Evolutionary conservation across 1,284 basidiomycete genomes (phyloP).

Genomic region (Lignosus rhinocerotis): DNA sequence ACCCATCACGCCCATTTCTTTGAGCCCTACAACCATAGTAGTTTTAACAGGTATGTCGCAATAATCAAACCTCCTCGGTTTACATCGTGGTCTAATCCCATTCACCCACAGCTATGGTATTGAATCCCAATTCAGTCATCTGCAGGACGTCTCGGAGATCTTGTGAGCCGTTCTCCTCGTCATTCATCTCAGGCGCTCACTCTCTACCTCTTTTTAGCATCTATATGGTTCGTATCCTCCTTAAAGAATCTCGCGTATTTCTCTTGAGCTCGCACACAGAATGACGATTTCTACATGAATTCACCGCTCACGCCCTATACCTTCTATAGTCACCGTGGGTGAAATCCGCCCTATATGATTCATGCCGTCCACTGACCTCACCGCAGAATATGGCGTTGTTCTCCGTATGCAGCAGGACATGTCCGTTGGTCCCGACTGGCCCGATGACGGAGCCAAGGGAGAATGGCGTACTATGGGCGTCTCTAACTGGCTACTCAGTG

Average conservation of each 20-base stretch:
- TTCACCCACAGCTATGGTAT: constrained; percentile 28
- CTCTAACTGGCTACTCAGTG: constrained; percentile 31
- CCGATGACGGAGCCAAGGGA: constrained; percentile 23
- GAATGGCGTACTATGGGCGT: constrained; percentile 37
- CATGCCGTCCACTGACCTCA: not conserved
- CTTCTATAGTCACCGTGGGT: constrained; percentile 32
- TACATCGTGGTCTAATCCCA: not conserved
- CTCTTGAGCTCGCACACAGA: constrained; percentile 15
- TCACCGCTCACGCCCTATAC: constrained; percentile 25
- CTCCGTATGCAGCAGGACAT: constrained; percentile 31
- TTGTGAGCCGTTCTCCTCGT: constrained; percentile 15
- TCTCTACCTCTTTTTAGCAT: constrained; percentile 15
- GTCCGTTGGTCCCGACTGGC: constrained; percentile 27
- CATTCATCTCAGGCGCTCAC: not conserved
- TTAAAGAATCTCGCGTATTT: too few species aligned
- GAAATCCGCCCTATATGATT: not conserved
- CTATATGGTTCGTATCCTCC: constrained; percentile 27
- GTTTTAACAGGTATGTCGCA: constrained; percentile 29
- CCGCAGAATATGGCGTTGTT: constrained; percentile 36
- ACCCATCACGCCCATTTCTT: constrained; percentile 32
- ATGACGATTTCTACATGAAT: constrained; percentile 33
- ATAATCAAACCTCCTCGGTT: not conserved
- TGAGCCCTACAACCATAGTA: constrained; percentile 28
- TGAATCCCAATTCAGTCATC: constrained; percentile 30
- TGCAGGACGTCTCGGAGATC: constrained; percentile 28